These are phyloP conservation scores for Lichtheimia ramosa DNA, from an alignment of 371 early-diverging fungal genomes.

Conservation along the genomic window DNA sequence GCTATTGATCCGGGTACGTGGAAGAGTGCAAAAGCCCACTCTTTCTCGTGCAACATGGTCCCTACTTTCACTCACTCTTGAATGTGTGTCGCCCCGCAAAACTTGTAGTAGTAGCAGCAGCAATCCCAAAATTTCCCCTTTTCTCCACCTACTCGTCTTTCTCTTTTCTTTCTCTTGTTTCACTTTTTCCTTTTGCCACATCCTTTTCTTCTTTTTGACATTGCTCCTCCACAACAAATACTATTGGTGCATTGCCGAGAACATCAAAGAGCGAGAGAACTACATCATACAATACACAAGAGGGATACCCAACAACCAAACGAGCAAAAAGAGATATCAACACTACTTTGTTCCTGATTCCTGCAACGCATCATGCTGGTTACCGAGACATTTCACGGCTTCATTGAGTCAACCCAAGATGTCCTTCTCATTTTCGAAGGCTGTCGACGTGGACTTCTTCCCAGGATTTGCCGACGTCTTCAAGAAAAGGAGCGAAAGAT, in stretches of 20 bases:
- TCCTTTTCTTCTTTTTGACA: slow-evolving; percentile 8
- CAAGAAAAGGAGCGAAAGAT: slow-evolving; percentile 59
- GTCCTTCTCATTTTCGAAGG: slow-evolving; percentile 71
- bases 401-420: slow-evolving; percentile 59
- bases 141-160: slow-evolving; percentile 3
- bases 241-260: background rate
- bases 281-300: no score
- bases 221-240: slow-evolving; percentile 12
- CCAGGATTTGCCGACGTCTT: slow-evolving; percentile 61
- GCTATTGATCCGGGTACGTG: background rate
- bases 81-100: slow-evolving; percentile 3
- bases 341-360: slow-evolving; percentile 1
- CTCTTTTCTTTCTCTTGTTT: slow-evolving; percentile 9
- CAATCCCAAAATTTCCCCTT: background rate
- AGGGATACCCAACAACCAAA: no score
- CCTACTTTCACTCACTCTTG: slow-evolving; percentile 6
- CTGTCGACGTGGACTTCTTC: slow-evolving; percentile 55
- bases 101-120: background rate
- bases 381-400: slow-evolving; percentile 54
- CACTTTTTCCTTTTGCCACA: slow-evolving; percentile 1
- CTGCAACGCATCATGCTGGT: slow-evolving; percentile 21
- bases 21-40: background rate
- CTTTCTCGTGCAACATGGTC: slow-evolving; percentile 9
- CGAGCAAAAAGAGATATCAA: background rate
- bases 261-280: background rate